These are phyloP conservation scores for Massariosphaeria phaeospora DNA, from an alignment of 495 filamentous ascomycete species.

Conservation along the genomic window DNA sequence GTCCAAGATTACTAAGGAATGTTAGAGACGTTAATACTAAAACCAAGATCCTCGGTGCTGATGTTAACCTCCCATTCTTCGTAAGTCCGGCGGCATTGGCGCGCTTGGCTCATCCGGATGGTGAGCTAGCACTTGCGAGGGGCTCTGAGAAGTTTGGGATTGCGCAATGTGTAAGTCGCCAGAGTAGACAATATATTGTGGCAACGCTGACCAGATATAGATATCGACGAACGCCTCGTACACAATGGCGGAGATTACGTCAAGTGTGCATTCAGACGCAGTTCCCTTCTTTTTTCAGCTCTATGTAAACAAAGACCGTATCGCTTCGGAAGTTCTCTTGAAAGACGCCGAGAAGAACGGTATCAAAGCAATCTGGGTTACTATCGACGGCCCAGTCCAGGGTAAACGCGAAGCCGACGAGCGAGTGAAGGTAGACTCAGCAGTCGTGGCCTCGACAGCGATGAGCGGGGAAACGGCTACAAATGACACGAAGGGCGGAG, in stretches of 20 bases:
- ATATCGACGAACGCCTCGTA: too few relatives aligned
- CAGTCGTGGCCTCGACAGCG: not conserved
- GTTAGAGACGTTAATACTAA: slow-evolving; percentile 47
- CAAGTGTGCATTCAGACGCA: too few relatives aligned
- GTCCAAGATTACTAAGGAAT: slow-evolving; percentile 67
- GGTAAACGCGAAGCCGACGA: slow-evolving; percentile 30
- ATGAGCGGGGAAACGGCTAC: slow-evolving; percentile 50
- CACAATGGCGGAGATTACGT: too few relatives aligned
- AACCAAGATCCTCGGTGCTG: slow-evolving; percentile 54
- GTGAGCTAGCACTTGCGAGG: slow-evolving; percentile 64
- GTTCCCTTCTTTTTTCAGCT: slow-evolving; percentile 82
- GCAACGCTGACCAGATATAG: too few relatives aligned
- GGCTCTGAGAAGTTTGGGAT: slow-evolving; percentile 34
- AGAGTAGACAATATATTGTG: too few relatives aligned
- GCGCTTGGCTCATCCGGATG: slow-evolving; percentile 63
- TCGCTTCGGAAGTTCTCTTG: slow-evolving; percentile 62
- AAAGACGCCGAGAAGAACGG: slow-evolving; percentile 52
- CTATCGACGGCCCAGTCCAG: slow-evolving; percentile 49
- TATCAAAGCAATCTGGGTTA: slow-evolving; percentile 62
- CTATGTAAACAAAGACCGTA: slow-evolving; percentile 70
- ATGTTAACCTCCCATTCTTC: slow-evolving; percentile 60
- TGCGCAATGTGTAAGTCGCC: slow-evolving; percentile 10
- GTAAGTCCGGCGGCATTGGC: slow-evolving; percentile 72
- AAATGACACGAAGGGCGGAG: slow-evolving; percentile 85
- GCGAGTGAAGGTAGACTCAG: too few relatives aligned